phyloP scores from a whole-genome alignment of 768 basidiomycete genomes.

The Gloeophyllum trabeum region DNA sequence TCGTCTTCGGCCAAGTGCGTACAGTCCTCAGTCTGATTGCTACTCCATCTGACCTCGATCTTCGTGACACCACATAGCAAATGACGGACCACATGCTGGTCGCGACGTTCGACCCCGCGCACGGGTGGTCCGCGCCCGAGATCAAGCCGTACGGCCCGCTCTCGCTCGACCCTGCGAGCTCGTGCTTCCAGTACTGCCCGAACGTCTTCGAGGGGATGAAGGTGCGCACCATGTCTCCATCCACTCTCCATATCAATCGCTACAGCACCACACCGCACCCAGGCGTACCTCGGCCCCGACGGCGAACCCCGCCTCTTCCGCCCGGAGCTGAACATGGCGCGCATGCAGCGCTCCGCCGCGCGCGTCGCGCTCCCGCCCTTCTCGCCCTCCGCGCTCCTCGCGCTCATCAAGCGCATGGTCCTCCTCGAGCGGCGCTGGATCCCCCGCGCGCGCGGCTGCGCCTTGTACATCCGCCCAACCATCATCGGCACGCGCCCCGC shows the following conservation, averaged over 20 bases:
- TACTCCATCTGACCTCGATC: not conserved
- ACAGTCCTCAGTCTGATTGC: not conserved
- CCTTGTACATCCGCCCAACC: slow-evolving; percentile 81
- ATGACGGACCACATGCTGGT: slow-evolving; percentile 75
- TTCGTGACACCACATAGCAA: slow-evolving; percentile 22
- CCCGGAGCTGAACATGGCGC: slow-evolving; percentile 77
- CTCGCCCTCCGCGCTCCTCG: slow-evolving; percentile 19
- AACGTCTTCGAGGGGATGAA: slow-evolving; percentile 61
- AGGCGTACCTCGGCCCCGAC: slow-evolving; percentile 65
- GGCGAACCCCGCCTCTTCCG: slow-evolving; percentile 73
- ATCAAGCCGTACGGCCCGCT: slow-evolving; percentile 63
- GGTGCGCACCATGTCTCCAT: slow-evolving; percentile 21
- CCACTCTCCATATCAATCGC: not conserved
- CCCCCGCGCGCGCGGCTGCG: slow-evolving; percentile 59
- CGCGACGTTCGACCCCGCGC: slow-evolving; percentile 44
- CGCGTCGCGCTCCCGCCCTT: slow-evolving; percentile 63
- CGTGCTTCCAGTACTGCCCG: slow-evolving; percentile 51
- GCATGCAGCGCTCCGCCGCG: slow-evolving; percentile 56
- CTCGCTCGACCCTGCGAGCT: slow-evolving; percentile 40
- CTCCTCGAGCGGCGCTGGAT: slow-evolving; percentile 76
- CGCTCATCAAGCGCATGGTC: slow-evolving; percentile 57
- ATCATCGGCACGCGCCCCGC: slow-evolving; percentile 38
- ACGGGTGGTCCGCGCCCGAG: slow-evolving; percentile 62
- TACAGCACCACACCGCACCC: not conserved
- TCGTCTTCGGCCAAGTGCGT: slow-evolving; percentile 49